Base-by-base conservation (phyloP, 169 alveolate species). In the Plasmodium yoelii region DNA sequence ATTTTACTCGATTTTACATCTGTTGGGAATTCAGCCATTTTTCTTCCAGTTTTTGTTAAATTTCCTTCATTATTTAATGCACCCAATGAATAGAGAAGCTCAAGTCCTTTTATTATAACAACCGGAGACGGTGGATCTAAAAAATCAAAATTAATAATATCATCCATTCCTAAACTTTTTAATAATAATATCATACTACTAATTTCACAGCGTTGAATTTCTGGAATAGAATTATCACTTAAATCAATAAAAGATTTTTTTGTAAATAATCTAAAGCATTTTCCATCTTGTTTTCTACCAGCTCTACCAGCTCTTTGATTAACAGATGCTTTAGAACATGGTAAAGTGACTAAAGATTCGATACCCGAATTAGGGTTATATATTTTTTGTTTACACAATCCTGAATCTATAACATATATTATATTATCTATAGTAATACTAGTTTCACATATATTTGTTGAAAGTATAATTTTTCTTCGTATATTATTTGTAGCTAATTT, bases 281-380 rank as follows among this genome's bases (percentile, higher is more conserved):
- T 94, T 9, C 99, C 99, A 1, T 99, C 99, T 18, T 98, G 96
- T n/a, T 98, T 99, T 87, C 99, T 97, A 13, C 99, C 99, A 1
- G 99, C 99, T 71, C 99, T 96, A 19, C 99, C 99, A 22, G 99
- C 98, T 73, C 99, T 97, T 97, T 99, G 99, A 88, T 98, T 97
- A 5, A 99, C 99, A 46, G 99, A 96, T 13, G 99, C 99, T 92
- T 98, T 98, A 42, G 99, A 97, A 87, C 99, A 97, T 8, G 99
- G 99, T 26, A 98, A 97, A 13, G 98, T 98, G 70, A 98, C 95
- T 82, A 99, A 94, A 28, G 99, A 97, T 93, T 99, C 99, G 97
- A 98, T 95, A 24, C 99, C 97, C 60, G 87, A 75, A 84, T 28
- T 96, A 12, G 99, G 99, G 88, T 98, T 98, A 94, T 96, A 98